A percentile compares a stretch with the other conserved stretches of the same genome.
These are phyloP conservation scores for Pilaira anomala DNA, from an alignment of 192 early-diverging fungal genomes.

Conservation along the genomic window DNA sequence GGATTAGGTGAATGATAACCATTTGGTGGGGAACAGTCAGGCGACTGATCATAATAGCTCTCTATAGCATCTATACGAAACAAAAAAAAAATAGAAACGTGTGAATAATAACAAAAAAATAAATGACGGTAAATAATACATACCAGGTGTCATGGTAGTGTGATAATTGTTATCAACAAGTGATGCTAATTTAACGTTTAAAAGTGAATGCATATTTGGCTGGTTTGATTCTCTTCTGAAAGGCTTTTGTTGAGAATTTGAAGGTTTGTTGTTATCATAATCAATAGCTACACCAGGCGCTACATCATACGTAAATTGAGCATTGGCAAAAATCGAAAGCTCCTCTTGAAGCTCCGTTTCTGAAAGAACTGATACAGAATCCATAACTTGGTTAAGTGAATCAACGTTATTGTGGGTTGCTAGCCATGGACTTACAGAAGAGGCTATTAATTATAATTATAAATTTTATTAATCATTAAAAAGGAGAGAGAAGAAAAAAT, in stretches of 20 bases:
- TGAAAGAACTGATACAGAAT: conserved; percentile 43
- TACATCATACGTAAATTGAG: conserved; percentile 64
- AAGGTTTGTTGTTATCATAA: background rate
- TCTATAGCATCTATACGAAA: conserved; percentile 7
- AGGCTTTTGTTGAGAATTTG: background rate
- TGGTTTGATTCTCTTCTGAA: conserved; percentile 6
- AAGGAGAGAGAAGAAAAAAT: background rate
- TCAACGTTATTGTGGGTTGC: conserved; percentile 9
- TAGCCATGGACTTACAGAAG: conserved; percentile 17
- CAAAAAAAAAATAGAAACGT: background rate
- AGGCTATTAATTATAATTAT: conserved; percentile 1
- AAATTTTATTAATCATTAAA: background rate
- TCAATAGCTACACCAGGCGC: conserved; percentile 11
- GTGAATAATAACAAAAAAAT: background rate
- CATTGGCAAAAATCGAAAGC: conserved; percentile 63
- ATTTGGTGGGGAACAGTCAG: conserved; percentile 17
- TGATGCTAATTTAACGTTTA: conserved; percentile 12
- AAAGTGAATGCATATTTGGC: conserved; percentile 13
- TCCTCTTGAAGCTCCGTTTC: conserved; percentile 63
- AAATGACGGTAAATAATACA: background rate
- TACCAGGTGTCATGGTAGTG: conserved; percentile 17
- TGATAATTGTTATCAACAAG: conserved; percentile 9
- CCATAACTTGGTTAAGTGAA: conserved; percentile 17
- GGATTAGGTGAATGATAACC: conserved; percentile 16
- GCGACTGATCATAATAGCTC: conserved; percentile 15